These are phyloP conservation scores for Pseudocercospora vitis DNA, from an alignment of 2,329 filamentous ascomycete genomes.

Conservation along the genomic window DNA sequence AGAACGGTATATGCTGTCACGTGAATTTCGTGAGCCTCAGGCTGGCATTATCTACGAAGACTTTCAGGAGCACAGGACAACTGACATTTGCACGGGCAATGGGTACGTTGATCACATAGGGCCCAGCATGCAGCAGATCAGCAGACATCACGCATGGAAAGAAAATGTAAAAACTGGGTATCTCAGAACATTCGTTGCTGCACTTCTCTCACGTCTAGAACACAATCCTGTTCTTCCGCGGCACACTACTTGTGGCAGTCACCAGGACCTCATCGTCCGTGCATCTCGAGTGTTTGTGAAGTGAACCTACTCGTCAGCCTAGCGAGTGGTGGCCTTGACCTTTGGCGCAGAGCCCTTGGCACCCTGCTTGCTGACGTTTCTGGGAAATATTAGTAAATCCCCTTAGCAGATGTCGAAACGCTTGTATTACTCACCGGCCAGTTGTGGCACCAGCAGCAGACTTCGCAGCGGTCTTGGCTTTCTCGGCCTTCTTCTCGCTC, in stretches of 20 bases:
- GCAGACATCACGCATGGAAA: too few species aligned
- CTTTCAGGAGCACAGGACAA: too few species aligned
- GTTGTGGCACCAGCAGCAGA: constrained; percentile 71
- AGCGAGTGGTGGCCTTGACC: constrained; percentile 83
- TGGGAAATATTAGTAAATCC: constrained; percentile 39
- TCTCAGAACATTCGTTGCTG: constrained; percentile 15
- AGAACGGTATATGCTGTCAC: neutral
- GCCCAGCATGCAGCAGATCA: too few species aligned
- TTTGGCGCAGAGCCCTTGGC: constrained; percentile 86
- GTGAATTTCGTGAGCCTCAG: neutral
- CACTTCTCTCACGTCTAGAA: constrained; percentile 19
- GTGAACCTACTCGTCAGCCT: constrained; percentile 44
- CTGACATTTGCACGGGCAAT: too few species aligned
- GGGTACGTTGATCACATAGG: too few species aligned
- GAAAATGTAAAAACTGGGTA: constrained; percentile 8
- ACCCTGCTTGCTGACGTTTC: constrained; percentile 89
- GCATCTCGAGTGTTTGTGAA: constrained; percentile 4
- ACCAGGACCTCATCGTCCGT: neutral
- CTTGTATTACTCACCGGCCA: constrained; percentile 48
- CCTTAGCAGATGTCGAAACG: neutral
- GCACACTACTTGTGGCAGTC: neutral
- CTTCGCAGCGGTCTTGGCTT: constrained; percentile 90
- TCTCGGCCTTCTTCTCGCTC: constrained; percentile 97
- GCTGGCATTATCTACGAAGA: too few species aligned
- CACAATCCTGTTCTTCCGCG: neutral